These are phyloP conservation scores for Ophiostoma triangulosporum DNA, from an alignment of 2,329 filamentous ascomycete genomes.

Conservation along the genomic window DNA sequence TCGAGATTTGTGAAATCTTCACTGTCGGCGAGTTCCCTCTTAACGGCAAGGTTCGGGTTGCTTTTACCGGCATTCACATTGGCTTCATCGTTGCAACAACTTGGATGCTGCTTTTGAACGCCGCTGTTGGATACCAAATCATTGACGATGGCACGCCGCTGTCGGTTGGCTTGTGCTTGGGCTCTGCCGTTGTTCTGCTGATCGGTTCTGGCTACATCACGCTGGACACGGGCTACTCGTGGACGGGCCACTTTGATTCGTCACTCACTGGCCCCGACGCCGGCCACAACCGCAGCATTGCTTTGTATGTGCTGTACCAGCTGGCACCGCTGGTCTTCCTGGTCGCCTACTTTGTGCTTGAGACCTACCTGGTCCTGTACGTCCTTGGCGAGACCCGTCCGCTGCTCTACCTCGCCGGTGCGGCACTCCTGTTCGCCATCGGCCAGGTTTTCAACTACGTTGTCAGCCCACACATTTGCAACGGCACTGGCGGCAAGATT, in stretches of 20 bases:
- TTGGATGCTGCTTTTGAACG: conserved; percentile 88
- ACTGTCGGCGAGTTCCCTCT: conserved; percentile 83
- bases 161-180: conserved; percentile 61
- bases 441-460: conserved; percentile 96
- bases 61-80: conserved; percentile 80
- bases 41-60: conserved; percentile 53
- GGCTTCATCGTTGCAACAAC: conserved; percentile 76
- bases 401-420: conserved; percentile 73
- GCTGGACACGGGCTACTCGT: conserved; percentile 79
- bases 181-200: conserved; percentile 60
- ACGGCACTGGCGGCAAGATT: conserved; percentile 69
- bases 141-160: conserved; percentile 84
- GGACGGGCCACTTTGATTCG: conserved; percentile 64
- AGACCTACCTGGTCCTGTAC: conserved; percentile 68
- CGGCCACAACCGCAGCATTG: conserved; percentile 57
- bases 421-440: conserved; percentile 71
- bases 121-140: conserved; percentile 81
- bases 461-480: conserved; percentile 80
- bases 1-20: conserved; percentile 93
- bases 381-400: conserved; percentile 80
- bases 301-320: conserved; percentile 89
- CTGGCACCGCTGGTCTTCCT: conserved; percentile 79
- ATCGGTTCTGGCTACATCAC: conserved; percentile 91
- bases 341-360: conserved; percentile 74
- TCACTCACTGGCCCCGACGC: conserved; percentile 39